These are phyloP conservation scores for Pseudisothecium myosuroides DNA, from an alignment of 225 moss, liverwort and hornwort species.

Conservation along the genomic window DNA sequence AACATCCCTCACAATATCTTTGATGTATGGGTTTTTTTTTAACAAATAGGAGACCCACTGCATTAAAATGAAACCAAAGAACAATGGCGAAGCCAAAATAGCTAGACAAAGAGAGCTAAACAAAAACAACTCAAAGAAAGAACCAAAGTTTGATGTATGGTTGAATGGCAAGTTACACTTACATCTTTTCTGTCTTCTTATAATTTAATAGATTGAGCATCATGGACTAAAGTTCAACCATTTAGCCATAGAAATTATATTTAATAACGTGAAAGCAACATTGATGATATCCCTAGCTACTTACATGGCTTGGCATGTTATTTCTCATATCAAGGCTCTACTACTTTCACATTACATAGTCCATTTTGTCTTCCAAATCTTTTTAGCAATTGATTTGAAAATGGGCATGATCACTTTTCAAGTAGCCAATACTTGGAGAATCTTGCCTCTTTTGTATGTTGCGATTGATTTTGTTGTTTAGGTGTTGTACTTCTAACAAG, in stretches of 20 bases:
- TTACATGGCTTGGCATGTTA: rapidly evolving
- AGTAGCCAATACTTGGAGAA: not conserved
- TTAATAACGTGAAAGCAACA: not conserved
- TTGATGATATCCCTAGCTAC: not conserved
- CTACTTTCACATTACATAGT: not conserved
- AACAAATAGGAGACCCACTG: no score
- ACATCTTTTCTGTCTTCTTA: not conserved
- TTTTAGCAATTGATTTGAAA: not conserved
- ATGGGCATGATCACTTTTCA: no score
- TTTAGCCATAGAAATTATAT: rapidly evolving
- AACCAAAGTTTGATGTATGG: no score
- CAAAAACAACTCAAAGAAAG: no score
- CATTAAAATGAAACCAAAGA: no score
- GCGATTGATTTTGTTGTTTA: rapidly evolving
- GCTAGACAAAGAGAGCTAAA: no score
- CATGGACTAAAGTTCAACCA: no score
- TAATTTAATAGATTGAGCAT: not conserved
- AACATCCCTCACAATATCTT: not conserved
- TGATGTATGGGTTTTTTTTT: no score
- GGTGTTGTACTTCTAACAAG: not conserved
- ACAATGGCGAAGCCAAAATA: no score
- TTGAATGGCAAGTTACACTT: not conserved
- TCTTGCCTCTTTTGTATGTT: not conserved
- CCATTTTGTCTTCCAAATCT: not conserved
- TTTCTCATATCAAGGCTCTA: not conserved